A percentile compares a stretch with the other conserved stretches of the same genome.
phyloP scores from a whole-genome alignment of 1,284 basidiomycete genomes.

The Veloporphyrellus conicus region DNA sequence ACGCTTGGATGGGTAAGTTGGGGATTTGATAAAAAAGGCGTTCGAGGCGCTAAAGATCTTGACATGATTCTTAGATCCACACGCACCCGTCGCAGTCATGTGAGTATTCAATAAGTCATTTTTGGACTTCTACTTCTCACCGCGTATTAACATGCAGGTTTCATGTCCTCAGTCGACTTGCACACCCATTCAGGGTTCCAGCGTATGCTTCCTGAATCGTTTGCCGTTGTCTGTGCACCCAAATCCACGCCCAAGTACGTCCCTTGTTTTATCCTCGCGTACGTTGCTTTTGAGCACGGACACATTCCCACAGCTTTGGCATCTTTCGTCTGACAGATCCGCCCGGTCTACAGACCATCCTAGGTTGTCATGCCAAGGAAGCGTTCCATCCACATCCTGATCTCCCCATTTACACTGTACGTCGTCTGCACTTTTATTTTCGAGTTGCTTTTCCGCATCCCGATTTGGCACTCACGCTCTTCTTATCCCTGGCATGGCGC shows the following conservation, averaged over 20 bases:
- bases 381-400: slow-evolving; percentile 83
- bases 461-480: slow-evolving; percentile 3
- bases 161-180: slow-evolving; percentile 85
- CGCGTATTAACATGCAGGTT: slow-evolving; percentile 44
- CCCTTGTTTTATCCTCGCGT: background rate
- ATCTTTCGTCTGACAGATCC: slow-evolving; percentile 87
- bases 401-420: slow-evolving; percentile 76
- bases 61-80: slow-evolving; percentile 62
- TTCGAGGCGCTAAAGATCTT: slow-evolving; percentile 4
- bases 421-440: slow-evolving; percentile 12
- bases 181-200: slow-evolving; percentile 89
- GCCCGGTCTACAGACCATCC: slow-evolving; percentile 67
- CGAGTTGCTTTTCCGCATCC: background rate
- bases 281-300: background rate
- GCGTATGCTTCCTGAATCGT: slow-evolving; percentile 81
- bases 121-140: slow-evolving; percentile 6
- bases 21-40: background rate
- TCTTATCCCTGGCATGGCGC: background rate
- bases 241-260: slow-evolving; percentile 69
- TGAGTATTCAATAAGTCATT: slow-evolving; percentile 32
- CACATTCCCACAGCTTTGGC: slow-evolving; percentile 56
- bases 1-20: slow-evolving; percentile 82
- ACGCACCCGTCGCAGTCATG: slow-evolving; percentile 89
- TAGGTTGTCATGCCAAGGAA: slow-evolving; percentile 63
- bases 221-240: slow-evolving; percentile 88